A percentile compares a stretch with the other conserved stretches of the same genome.
Conservation (phyloP, 2,329 filamentous ascomycete genomes). For the Akanthomyces dipterigenus region DNA sequence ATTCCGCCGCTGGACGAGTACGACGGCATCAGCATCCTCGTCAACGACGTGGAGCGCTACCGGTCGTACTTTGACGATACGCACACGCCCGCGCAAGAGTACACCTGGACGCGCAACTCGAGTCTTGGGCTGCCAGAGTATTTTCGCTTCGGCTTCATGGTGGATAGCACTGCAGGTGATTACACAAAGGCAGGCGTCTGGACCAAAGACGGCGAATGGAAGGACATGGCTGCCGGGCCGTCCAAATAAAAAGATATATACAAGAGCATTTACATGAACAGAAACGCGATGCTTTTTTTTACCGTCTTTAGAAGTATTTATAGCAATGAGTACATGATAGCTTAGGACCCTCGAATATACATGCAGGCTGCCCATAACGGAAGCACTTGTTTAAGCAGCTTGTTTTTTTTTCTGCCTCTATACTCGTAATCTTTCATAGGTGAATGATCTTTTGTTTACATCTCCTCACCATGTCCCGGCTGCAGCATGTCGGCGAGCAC, state of each 20-base stretch:
- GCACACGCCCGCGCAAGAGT: slow-evolving; percentile 35
- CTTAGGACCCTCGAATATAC: not conserved
- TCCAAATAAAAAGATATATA: slow-evolving; percentile 28
- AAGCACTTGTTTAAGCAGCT: not conserved
- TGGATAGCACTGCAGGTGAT: slow-evolving; percentile 57
- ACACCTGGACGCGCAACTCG: slow-evolving; percentile 52
- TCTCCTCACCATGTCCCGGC: slow-evolving; percentile 10
- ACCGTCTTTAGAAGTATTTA: not conserved
- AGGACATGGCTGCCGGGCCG: slow-evolving; percentile 56
- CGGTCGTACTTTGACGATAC: slow-evolving; percentile 61
- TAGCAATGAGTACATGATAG: not conserved
- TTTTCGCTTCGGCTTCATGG: slow-evolving; percentile 70
- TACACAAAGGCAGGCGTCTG: slow-evolving; percentile 72
- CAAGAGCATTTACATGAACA: not conserved
- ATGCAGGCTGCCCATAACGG: not conserved
- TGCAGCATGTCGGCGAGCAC: slow-evolving; percentile 68
- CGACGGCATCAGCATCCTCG: slow-evolving; percentile 71
- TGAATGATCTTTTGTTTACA: not conserved
- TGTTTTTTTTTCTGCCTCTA: not conserved
- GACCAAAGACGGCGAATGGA: slow-evolving; percentile 58
- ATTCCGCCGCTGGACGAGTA: slow-evolving; percentile 42
- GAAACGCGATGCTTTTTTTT: not conserved
- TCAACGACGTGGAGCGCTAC: slow-evolving; percentile 81
- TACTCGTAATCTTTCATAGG: not conserved
- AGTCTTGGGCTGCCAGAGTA: slow-evolving; percentile 54